Evolutionary conservation across 1,284 basidiomycete genomes (phyloP).

Genomic region (Ganoderma lingzhi): DNA sequence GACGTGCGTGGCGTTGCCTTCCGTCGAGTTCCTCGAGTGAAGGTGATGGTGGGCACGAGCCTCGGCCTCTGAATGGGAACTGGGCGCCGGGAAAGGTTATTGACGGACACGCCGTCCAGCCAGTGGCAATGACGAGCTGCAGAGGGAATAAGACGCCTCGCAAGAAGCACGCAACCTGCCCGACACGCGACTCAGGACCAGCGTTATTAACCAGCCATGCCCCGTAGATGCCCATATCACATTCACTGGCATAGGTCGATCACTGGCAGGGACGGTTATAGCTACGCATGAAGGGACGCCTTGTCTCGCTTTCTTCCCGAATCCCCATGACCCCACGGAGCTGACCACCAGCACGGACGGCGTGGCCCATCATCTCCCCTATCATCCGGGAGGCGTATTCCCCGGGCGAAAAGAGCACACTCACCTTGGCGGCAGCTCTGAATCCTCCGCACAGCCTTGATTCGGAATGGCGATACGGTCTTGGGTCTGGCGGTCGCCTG

Average conservation of each 20-base stretch:
- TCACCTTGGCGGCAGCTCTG: slow-evolving; percentile 24
- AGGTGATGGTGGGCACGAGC: slow-evolving; percentile 23
- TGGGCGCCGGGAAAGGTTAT: slow-evolving; percentile 19
- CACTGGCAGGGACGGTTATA: slow-evolving; percentile 20
- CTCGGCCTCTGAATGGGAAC: slow-evolving; percentile 25
- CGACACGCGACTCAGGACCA: slow-evolving; percentile 16
- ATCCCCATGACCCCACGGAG: slow-evolving; percentile 16
- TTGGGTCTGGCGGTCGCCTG: slow-evolving; percentile 18
- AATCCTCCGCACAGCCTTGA: slow-evolving; percentile 26
- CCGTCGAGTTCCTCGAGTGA: slow-evolving; percentile 18
- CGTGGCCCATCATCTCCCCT: slow-evolving; percentile 20
- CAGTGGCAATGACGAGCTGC: slow-evolving; percentile 23
- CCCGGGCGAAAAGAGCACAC: slow-evolving; percentile 29
- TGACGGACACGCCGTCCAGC: slow-evolving; percentile 22
- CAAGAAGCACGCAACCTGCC: slow-evolving; percentile 23
- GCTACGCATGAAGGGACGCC: slow-evolving; percentile 26
- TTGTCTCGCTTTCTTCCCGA: slow-evolving; percentile 20
- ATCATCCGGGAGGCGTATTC: slow-evolving; percentile 23
- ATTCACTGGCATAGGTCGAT: slow-evolving; percentile 8
- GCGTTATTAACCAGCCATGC: slow-evolving; percentile 16
- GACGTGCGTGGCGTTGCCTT: slow-evolving; percentile 25
- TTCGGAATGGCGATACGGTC: slow-evolving; percentile 29
- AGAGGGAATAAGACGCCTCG: slow-evolving; percentile 13
- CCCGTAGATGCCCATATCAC: slow-evolving; percentile 10
- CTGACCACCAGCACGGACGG: slow-evolving; percentile 8